These are phyloP conservation scores for Syncephalastrum racemosum DNA, from an alignment of 371 early-diverging fungal species.

Conservation along the genomic window DNA sequence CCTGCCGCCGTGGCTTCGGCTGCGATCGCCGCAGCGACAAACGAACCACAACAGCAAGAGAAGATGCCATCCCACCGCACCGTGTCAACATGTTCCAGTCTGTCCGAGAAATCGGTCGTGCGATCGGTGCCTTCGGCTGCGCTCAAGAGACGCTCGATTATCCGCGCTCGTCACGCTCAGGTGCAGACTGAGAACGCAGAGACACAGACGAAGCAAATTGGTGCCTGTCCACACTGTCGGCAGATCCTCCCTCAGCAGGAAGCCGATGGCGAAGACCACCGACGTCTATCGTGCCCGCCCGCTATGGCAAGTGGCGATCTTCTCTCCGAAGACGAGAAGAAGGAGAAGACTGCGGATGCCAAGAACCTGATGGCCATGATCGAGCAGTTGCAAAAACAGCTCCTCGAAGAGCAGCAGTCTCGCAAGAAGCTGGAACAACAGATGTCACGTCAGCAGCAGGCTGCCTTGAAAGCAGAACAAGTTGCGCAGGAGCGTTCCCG, in stretches of 20 bases:
- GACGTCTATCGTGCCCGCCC: conserved; percentile 34
- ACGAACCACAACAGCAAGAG: conserved; percentile 4
- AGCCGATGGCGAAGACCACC: neutral
- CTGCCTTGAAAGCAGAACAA: conserved; percentile 13
- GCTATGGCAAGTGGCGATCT: conserved; percentile 25
- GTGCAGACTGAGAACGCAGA: conserved; percentile 25
- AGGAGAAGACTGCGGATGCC: neutral
- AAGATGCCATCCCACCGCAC: conserved; percentile 1
- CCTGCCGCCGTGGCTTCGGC: conserved; percentile 37
- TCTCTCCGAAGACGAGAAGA: conserved; percentile 2
- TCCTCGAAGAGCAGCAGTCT: conserved; percentile 50
- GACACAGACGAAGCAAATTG: conserved; percentile 4
- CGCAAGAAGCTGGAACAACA: conserved; percentile 29
- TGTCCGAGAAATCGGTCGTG: conserved; percentile 9
- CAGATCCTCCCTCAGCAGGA: conserved; percentile 8
- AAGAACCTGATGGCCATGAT: conserved; percentile 27
- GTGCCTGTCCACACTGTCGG: conserved; percentile 38
- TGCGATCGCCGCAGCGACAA: conserved; percentile 26
- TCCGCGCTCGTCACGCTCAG: conserved; percentile 37
- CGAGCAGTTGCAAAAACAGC: conserved; percentile 34
- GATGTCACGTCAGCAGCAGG: conserved; percentile 16
- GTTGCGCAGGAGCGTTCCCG: conserved; percentile 32
- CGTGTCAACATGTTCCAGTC: conserved; percentile 12
- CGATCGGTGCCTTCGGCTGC: conserved; percentile 34
- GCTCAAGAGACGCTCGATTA: conserved; percentile 29